A percentile compares a stretch with the other conserved stretches of the same genome.
Conservation (phyloP, 2,329 filamentous ascomycete species). For the Alternaria infectoria region DNA sequence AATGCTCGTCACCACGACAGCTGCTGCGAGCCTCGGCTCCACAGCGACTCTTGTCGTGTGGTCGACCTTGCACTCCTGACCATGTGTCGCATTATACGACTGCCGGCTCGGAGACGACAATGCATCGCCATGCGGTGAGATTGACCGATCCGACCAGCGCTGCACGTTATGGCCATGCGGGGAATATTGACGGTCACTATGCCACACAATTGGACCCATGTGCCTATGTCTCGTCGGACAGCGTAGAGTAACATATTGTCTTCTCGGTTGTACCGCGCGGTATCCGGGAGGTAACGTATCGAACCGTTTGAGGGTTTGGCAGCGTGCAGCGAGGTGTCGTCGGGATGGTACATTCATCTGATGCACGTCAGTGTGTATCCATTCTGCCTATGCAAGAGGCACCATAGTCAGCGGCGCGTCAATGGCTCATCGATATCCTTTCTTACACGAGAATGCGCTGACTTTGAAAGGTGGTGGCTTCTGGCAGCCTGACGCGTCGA, state of each 20-base stretch:
- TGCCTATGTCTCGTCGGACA: background rate
- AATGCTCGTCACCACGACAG: slow-evolving; percentile 5
- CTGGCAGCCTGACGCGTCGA: slow-evolving; percentile 75
- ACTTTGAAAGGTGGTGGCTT: slow-evolving; percentile 71
- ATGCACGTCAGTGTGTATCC: background rate
- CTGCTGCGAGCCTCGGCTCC: background rate
- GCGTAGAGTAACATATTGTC: background rate
- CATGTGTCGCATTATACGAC: slow-evolving; percentile 6
- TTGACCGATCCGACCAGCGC: background rate
- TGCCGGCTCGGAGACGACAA: slow-evolving; percentile 6
- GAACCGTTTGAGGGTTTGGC: slow-evolving; percentile 3
- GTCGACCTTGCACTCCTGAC: slow-evolving; percentile 4
- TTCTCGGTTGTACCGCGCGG: background rate
- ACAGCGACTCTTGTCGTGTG: background rate
- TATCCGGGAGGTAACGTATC: background rate
- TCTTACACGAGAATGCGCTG: slow-evolving; percentile 14
- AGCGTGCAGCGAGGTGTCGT: background rate
- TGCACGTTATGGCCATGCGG: slow-evolving; percentile 2
- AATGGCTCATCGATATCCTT: background rate
- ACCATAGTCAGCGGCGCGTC: background rate
- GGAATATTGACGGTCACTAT: background rate
- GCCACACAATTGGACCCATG: background rate
- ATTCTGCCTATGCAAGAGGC: background rate
- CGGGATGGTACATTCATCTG: background rate
- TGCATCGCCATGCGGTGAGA: background rate